phyloP scores from a whole-genome alignment of 2,329 filamentous ascomycete species.

The Cytospora leucostoma region DNA sequence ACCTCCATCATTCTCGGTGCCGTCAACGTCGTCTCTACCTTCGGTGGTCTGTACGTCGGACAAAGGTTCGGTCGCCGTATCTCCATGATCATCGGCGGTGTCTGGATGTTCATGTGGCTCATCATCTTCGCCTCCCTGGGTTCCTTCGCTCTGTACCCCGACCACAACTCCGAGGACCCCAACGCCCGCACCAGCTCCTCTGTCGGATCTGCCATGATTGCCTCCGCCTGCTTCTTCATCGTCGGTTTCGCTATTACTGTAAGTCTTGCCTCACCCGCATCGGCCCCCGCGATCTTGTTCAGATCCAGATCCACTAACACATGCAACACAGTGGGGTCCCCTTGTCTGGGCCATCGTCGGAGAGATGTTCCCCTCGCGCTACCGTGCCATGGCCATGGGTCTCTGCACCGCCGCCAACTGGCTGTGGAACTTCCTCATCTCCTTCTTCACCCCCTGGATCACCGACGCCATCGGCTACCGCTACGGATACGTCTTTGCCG shows the following conservation, averaged over 20 bases:
- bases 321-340: slow-evolving; percentile 62
- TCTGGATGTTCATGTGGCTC: slow-evolving; percentile 69
- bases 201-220: slow-evolving; percentile 69
- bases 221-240: slow-evolving; percentile 74
- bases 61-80: slow-evolving; percentile 69
- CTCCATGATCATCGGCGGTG: slow-evolving; percentile 64
- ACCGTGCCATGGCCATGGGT: slow-evolving; percentile 27
- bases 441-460: slow-evolving; percentile 71
- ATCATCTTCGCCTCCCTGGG: slow-evolving; percentile 65
- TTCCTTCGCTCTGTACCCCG: slow-evolving; percentile 35
- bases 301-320: slow-evolving; percentile 17
- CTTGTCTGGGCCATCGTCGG: slow-evolving; percentile 69
- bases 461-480: slow-evolving; percentile 60
- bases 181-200: slow-evolving; percentile 37
- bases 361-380: slow-evolving; percentile 45
- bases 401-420: slow-evolving; percentile 50
- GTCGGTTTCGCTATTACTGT: slow-evolving; percentile 60
- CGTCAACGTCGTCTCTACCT: slow-evolving; percentile 69
- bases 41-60: slow-evolving; percentile 68
- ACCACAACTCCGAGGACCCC: slow-evolving; percentile 39
- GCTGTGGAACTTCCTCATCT: slow-evolving; percentile 64
- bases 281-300: not conserved
- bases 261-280: slow-evolving; percentile 14
- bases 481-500: slow-evolving; percentile 67
- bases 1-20: slow-evolving; percentile 68